Base-by-base conservation (phyloP, 2,329 filamentous ascomycete species). In the Xylariales sp. region DNA sequence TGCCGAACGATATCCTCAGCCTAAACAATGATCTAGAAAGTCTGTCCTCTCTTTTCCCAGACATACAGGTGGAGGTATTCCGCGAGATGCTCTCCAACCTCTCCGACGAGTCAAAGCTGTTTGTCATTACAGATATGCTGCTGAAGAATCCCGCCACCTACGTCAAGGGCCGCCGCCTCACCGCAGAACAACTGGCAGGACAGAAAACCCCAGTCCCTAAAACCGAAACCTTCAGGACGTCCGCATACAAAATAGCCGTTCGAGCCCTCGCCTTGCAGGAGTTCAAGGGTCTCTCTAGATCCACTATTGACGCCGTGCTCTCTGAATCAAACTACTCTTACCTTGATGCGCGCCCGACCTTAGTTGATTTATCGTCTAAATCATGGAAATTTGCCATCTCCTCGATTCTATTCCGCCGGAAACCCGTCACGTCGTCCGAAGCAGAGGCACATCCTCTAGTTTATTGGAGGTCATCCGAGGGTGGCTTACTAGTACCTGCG, bases 281-380 rank as follows among this genome's bases (percentile, higher is more conserved):
- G 79, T 96, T 95, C 81, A 90, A 89, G 74, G 90, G 89, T 23
- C 81, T 95, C 49, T 89, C 91, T 12, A 87, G 87, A 65, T 92
- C 91, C 1, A 89, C 91, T 3, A 91, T 95, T 79, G 89, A 90
- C 75, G 92, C 90, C 8, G 92, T 96, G 7, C 85, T 96, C 55
- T 92, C 92, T 57, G 93, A 96, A 78, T 89, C 87, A 75, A 96
- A 96, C 80, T 90, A 92, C 79, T 91, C 90, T 8, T 96, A 95
- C 74, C 88, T 91, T 28, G 86, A 90, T 36, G 90, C 91, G 12
- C 86, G 92, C 43, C 87, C 86, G 16, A 92, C 90, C 1, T 86
- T 96, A 16, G 86, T 92, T 61, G 85, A 85, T 1, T 80, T 95
- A 12, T 89, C 90, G 6, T 87, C 87, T 52, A 92, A 90, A 77